A percentile compares a stretch with the other conserved stretches of the same genome.
These are phyloP conservation scores for Bombardia bombarda DNA, from an alignment of 495 filamentous ascomycete species.

Conservation along the genomic window DNA sequence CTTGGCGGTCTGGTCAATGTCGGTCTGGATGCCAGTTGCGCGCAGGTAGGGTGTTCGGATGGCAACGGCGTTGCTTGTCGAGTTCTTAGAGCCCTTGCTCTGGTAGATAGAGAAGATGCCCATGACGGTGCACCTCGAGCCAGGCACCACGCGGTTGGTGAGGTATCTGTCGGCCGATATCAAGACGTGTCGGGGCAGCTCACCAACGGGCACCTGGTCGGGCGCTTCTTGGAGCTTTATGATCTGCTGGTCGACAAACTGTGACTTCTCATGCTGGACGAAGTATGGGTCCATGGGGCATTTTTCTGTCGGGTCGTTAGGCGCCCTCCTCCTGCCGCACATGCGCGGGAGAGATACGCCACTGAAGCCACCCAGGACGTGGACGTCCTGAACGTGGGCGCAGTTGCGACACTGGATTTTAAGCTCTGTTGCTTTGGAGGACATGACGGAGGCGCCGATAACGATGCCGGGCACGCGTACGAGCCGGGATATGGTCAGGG, in stretches of 20 bases:
- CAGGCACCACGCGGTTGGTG: slow-evolving; percentile 91
- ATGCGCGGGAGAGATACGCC: slow-evolving; percentile 74
- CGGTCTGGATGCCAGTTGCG: slow-evolving; percentile 84
- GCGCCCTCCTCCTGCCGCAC: slow-evolving; percentile 55
- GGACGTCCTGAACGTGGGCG: slow-evolving; percentile 60
- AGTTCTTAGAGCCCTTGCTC: slow-evolving; percentile 75
- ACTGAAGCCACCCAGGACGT: slow-evolving; percentile 75
- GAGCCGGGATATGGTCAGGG: slow-evolving; percentile 86
- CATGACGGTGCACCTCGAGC: slow-evolving; percentile 89
- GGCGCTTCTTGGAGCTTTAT: slow-evolving; percentile 98
- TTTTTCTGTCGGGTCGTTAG: slow-evolving; percentile 51
- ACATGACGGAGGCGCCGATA: slow-evolving; percentile 93
- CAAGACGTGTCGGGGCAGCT: slow-evolving; percentile 88
- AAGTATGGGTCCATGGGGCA: slow-evolving; percentile 96
- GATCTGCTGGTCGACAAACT: slow-evolving; percentile 96
- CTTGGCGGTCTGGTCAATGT: slow-evolving; percentile 84
- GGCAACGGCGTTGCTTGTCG: slow-evolving; percentile 70
- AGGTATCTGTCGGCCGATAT: slow-evolving; percentile 94
- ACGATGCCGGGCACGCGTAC: slow-evolving; percentile 96
- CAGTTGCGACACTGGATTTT: slow-evolving; percentile 88
- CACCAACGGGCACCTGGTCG: slow-evolving; percentile 95
- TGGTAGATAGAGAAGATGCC: slow-evolving; percentile 98
- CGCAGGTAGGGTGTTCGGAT: slow-evolving; percentile 96
- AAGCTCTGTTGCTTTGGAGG: slow-evolving; percentile 85
- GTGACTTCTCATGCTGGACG: slow-evolving; percentile 86